Evolutionary conservation across 2,329 filamentous ascomycete genomes (phyloP).

Genomic region (Aureobasidium musti): DNA sequence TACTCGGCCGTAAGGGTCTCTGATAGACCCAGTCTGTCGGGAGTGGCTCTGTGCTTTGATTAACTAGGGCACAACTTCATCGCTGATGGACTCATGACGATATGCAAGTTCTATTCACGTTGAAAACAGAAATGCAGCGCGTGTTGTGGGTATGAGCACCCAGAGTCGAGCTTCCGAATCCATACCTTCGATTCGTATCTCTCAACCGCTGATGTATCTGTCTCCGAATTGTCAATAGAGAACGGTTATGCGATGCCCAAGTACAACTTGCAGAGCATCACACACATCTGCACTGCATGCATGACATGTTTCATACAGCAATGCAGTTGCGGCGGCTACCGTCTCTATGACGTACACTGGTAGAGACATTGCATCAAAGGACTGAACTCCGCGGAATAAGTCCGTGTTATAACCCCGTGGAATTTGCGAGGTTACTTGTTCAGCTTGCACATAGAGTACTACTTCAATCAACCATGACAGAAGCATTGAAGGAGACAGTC

Average conservation of each 20-base stretch:
- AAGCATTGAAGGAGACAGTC: conserved; percentile 23
- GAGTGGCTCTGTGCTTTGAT: neutral
- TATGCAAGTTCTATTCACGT: neutral
- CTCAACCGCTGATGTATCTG: no score
- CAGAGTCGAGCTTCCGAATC: no score
- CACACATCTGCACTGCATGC: neutral
- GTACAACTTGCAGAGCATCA: neutral
- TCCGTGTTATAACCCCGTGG: no score
- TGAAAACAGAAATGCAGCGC: no score
- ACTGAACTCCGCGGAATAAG: neutral
- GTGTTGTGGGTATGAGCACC: no score
- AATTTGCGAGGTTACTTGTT: neutral
- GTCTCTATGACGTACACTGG: conserved; percentile 7
- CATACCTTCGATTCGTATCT: no score
- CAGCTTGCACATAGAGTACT: neutral
- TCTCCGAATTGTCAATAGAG: no score
- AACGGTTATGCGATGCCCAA: no score
- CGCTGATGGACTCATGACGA: neutral
- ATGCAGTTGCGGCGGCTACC: neutral
- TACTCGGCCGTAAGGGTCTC: conserved; percentile 17
- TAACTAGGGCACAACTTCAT: neutral
- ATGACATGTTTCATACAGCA: neutral
- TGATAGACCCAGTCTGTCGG: conserved; percentile 10
- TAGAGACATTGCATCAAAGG: neutral
- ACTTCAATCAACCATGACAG: conserved; percentile 8